Base-by-base conservation (phyloP, 2,329 filamentous ascomycete genomes). In the Aspergillus tubingensis region DNA sequence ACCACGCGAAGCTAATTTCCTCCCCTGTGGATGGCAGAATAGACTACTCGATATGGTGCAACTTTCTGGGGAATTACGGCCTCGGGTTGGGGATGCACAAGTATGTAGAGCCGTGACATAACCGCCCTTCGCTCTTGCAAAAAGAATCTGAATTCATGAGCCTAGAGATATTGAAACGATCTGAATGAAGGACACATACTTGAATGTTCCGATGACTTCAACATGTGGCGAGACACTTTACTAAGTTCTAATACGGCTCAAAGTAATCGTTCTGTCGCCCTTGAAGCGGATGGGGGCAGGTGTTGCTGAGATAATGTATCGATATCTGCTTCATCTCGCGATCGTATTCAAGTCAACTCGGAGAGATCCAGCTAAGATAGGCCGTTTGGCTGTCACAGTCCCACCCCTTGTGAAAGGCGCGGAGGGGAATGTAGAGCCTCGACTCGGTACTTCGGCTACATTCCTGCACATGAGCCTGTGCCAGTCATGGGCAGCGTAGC, bases 1-100 rank as follows among this genome's bases (percentile, higher is more conserved):
- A 32, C 44, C 47, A 60, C 21, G 30, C 44, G 48, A 39, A 53
- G 27, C 39, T 8, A 27, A 44, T 48, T 58, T 58, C 36, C 36
- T 15, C n/a, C 30, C 36, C 25, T 49, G 13, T 54, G 11, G n/a
- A 32, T 7, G 8, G 48, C 53, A 59, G 59, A 39, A 44, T 50
- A 55, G 17, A 47, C 8, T 25, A 49, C 11, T 36, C 32, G 11
- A 36, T 15, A 15, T 36, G 32, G 41, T 11, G 41, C 19, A 44
- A 13, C 21, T 23, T 13, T 13, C 17, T 44, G 41, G 19, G 19
- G 19, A 44, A 44, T n/a, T 21, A 21, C 21, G 41, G 17, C 41
- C 17, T 44, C 21, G 2, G 41, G 41, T 11, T 13, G 41, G 17
- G 17, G 5, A 23, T 4, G 10, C 17, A 6, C 17, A 44, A 21